These are phyloP conservation scores for Trichomonascus vanleenenianus DNA, from an alignment of 805 yeast genomes.

Conservation along the genomic window DNA sequence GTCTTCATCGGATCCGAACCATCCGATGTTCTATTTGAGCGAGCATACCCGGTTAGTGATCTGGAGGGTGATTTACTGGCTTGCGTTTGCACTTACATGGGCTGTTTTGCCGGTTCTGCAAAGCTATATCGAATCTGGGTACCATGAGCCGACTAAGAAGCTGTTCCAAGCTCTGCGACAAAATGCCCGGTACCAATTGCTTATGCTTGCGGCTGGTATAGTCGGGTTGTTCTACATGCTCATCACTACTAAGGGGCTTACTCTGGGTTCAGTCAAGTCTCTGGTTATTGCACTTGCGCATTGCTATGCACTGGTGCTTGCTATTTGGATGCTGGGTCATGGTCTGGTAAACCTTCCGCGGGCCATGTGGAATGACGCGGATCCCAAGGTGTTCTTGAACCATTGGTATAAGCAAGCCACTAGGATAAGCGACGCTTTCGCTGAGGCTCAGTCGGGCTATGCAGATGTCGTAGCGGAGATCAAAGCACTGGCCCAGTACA, in stretches of 20 bases:
- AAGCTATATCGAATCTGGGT: slow-evolving; percentile 65
- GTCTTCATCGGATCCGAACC: slow-evolving; percentile 37
- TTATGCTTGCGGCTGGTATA: slow-evolving; percentile 45
- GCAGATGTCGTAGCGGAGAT: slow-evolving; percentile 59
- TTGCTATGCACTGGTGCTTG: slow-evolving; percentile 63
- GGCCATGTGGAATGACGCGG: slow-evolving; percentile 28
- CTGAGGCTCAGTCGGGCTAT: slow-evolving; percentile 54
- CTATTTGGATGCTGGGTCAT: slow-evolving; percentile 80
- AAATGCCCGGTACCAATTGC: slow-evolving; percentile 53
- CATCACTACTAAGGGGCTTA: slow-evolving; percentile 44
- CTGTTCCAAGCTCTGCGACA: slow-evolving; percentile 49
- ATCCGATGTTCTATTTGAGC: slow-evolving; percentile 43
- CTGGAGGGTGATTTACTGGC: slow-evolving; percentile 78
- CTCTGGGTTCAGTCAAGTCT: slow-evolving; percentile 49
- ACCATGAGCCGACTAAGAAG: slow-evolving; percentile 39
- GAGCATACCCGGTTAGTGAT: slow-evolving; percentile 40
- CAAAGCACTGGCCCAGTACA: slow-evolving; percentile 40
- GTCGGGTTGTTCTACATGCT: slow-evolving; percentile 54
- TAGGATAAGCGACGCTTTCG: slow-evolving; percentile 46
- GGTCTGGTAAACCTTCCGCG: slow-evolving; percentile 67
- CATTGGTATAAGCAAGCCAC: slow-evolving; percentile 49
- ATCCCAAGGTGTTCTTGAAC: slow-evolving; percentile 32
- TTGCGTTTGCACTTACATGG: slow-evolving; percentile 77
- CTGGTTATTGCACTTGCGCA: slow-evolving; percentile 71
- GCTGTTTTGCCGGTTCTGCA: slow-evolving; percentile 62